Conservation (phyloP, 306 rosid species). For the Acacia melanoxylon region DNA sequence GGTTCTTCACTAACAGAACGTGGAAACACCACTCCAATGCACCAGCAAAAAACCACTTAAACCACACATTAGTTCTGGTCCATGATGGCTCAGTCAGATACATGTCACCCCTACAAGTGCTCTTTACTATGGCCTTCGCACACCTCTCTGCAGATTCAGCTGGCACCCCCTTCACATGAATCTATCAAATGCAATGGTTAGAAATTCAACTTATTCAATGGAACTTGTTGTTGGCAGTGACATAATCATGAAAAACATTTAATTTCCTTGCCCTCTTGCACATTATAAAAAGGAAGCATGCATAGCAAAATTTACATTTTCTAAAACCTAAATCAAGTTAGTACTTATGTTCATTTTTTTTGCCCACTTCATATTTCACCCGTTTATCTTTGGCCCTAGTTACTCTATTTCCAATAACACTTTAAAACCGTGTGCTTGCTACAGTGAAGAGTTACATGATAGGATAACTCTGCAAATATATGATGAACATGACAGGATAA, state of each 20-base stretch:
- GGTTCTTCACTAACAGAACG: background rate
- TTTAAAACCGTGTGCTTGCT: too few relatives aligned
- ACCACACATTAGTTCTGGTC: background rate
- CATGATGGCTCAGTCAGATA: conserved; percentile 28
- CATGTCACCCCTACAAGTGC: conserved; percentile 23
- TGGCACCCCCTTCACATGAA: background rate
- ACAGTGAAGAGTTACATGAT: too few relatives aligned
- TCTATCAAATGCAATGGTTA: background rate
- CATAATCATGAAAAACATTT: background rate
- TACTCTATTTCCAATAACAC: too few relatives aligned
- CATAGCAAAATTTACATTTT: too few relatives aligned
- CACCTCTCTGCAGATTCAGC: conserved; percentile 10
- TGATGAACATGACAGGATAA: background rate
- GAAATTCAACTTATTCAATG: background rate
- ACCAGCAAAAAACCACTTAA: conserved; percentile 8
- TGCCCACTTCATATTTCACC: background rate
- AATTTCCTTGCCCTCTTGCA: background rate
- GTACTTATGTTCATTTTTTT: background rate
- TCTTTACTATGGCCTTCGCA: conserved; percentile 20
- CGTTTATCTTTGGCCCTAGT: background rate
- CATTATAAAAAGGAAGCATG: too few relatives aligned
- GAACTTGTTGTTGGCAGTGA: background rate
- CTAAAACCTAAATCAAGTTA: background rate
- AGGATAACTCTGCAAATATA: too few relatives aligned
- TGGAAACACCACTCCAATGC: background rate